Evolutionary conservation across 192 early-diverging fungal genomes (phyloP).

Genomic region (Paraglomus brasilianum): DNA sequence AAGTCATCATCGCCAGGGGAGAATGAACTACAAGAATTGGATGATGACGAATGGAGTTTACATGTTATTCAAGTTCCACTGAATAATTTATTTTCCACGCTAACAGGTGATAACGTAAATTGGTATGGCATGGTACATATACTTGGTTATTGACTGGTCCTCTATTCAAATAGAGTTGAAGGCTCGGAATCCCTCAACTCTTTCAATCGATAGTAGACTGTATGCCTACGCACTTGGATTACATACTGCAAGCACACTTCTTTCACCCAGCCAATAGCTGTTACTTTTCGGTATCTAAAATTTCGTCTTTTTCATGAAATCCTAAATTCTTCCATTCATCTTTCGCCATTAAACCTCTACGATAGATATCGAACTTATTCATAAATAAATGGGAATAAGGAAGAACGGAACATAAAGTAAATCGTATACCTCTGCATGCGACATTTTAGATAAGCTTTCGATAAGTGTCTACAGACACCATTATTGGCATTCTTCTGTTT

Average conservation of each 20-base stretch:
- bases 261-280: neutral
- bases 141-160: neutral
- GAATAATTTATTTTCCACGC: constrained; percentile 30
- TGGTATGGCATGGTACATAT: neutral
- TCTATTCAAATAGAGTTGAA: neutral
- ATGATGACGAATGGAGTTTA: constrained; percentile 58
- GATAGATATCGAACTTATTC: constrained; percentile 15
- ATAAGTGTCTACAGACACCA: constrained; percentile 66
- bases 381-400: neutral
- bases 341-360: constrained; percentile 64
- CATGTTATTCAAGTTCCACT: constrained; percentile 43
- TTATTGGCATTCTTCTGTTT: constrained; percentile 68
- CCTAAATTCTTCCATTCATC: constrained; percentile 70
- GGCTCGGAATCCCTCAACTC: neutral
- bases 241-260: constrained; percentile 2
- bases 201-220: constrained; percentile 30
- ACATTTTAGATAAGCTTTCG: constrained; percentile 82
- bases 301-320: constrained; percentile 52
- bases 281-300: neutral
- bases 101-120: constrained; percentile 43
- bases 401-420: neutral
- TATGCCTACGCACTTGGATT: constrained; percentile 24
- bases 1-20: too few species aligned
- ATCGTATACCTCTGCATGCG: constrained; percentile 79
- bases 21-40: constrained; percentile 25